Conservation (phyloP, 331 rosid genomes). For the Malus hybrid region DNA sequence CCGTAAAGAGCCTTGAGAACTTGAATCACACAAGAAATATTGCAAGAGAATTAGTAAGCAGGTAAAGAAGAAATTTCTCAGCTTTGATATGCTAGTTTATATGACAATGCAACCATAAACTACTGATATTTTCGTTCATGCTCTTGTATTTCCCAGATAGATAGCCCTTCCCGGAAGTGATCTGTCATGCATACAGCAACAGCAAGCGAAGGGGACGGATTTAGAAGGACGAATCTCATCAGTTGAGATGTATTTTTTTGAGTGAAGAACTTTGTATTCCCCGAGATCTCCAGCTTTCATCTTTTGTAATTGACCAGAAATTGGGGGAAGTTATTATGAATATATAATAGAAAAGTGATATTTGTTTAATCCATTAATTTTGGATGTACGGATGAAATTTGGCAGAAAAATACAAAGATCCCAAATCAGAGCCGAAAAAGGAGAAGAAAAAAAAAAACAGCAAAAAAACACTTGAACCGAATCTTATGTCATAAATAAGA, state of each 20-base stretch:
- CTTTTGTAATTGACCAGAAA: neutral
- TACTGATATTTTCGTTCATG: neutral
- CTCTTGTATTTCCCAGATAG: neutral
- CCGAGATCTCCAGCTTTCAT: neutral
- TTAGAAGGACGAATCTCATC: neutral
- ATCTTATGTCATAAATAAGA: neutral
- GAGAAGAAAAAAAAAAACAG: fast-evolving
- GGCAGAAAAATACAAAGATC: too few species aligned
- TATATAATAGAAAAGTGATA: too few species aligned
- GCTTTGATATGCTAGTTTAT: too few species aligned
- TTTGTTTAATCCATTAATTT: too few species aligned
- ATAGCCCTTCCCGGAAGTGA: neutral
- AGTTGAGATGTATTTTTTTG: neutral
- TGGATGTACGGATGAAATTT: too few species aligned
- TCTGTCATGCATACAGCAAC: neutral
- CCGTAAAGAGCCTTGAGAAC: conserved; percentile 28
- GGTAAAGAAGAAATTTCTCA: too few species aligned
- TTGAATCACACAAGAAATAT: conserved; percentile 51
- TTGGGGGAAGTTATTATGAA: too few species aligned
- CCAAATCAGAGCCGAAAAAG: neutral
- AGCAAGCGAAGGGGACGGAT: neutral
- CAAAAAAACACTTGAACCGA: neutral
- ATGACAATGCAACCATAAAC: too few species aligned
- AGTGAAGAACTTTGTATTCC: neutral
- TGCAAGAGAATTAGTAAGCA: conserved; percentile 25